Evolutionary conservation across 768 basidiomycete genomes (phyloP).

Genomic region (Saitozyma podzolica): DNA sequence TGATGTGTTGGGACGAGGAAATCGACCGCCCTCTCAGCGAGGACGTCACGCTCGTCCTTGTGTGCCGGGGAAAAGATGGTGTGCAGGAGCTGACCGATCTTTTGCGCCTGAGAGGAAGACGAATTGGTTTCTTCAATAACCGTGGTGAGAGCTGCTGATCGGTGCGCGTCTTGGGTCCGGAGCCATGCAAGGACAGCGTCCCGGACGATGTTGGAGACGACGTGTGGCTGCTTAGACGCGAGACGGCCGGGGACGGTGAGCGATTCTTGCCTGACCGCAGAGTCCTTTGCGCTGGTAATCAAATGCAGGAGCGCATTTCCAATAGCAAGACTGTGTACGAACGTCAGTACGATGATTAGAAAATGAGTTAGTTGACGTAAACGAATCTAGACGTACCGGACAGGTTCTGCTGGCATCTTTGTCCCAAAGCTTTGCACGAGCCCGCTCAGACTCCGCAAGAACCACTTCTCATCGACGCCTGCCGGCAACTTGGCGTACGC

Average conservation of each 20-base stretch:
- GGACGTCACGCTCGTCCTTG: constrained; percentile 15
- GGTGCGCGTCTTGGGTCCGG: constrained; percentile 23
- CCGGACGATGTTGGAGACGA: constrained; percentile 60
- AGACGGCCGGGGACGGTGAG: constrained; percentile 56
- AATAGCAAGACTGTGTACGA: constrained; percentile 59
- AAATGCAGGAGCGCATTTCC: constrained; percentile 71
- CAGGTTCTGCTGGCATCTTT: constrained; percentile 21
- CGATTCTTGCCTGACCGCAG: constrained; percentile 60
- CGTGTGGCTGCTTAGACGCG: constrained; percentile 56
- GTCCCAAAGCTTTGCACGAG: constrained; percentile 26
- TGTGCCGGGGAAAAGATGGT: constrained; percentile 22
- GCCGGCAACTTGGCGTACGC: constrained; percentile 70
- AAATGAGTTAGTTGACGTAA: not conserved
- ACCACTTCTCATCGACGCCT: constrained; percentile 70
- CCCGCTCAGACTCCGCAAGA: constrained; percentile 66
- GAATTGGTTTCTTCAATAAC: constrained; percentile 55
- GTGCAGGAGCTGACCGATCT: constrained; percentile 37
- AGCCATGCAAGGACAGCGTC: constrained; percentile 60
- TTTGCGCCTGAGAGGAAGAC: constrained; percentile 54
- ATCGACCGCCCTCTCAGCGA: constrained; percentile 57
- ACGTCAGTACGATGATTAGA: not conserved
- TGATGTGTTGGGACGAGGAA: constrained; percentile 74
- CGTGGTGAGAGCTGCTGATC: not conserved
- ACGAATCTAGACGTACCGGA: constrained; percentile 27
- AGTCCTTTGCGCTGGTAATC: constrained; percentile 62